A percentile compares a stretch with the other conserved stretches of the same genome.
phyloP scores from a whole-genome alignment of 257 asterid genomes.

The Jacaranda mimosifolia region DNA sequence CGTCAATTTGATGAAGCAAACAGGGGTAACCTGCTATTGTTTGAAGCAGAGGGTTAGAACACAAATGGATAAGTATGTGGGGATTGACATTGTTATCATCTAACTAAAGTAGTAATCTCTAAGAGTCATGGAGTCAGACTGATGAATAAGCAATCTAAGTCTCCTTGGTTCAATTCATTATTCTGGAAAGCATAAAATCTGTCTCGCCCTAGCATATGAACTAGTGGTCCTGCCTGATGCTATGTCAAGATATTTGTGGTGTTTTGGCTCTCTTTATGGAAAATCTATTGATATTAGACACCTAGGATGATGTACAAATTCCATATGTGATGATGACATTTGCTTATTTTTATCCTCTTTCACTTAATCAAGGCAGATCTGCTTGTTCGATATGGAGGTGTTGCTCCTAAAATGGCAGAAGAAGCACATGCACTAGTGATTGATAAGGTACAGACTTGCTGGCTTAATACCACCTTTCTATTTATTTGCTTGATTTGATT shows the following conservation, averaged over 20 bases:
- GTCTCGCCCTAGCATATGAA: not conserved
- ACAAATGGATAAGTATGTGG: no score
- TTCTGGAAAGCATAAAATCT: not conserved
- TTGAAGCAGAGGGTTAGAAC: not conserved
- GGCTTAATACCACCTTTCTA: conserved; percentile 12
- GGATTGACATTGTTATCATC: no score
- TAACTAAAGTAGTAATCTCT: not conserved
- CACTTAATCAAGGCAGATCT: conserved; percentile 78
- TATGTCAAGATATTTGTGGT: conserved; percentile 6
- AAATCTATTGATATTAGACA: conserved; percentile 5
- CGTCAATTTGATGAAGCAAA: no score
- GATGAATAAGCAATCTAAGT: not conserved
- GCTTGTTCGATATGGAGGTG: conserved; percentile 92
- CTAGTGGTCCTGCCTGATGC: not conserved
- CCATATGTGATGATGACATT: conserved; percentile 3
- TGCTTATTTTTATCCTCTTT: conserved; percentile 30
- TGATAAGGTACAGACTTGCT: conserved; percentile 71
- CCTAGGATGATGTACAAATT: conserved; percentile 1
- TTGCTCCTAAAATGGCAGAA: conserved; percentile 99
- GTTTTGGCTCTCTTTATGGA: not conserved
- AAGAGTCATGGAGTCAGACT: conserved; percentile 13
- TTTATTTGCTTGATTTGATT: conserved; percentile 21
- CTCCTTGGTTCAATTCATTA: not conserved
- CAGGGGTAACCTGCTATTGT: no score
- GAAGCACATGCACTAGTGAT: conserved; percentile 89